Percentiles rank a stretch among this genome's conserved stretches.
phyloP scores from a whole-genome alignment of 139 green algal species.

The Chlamydomonas asymmetrica region DNA sequence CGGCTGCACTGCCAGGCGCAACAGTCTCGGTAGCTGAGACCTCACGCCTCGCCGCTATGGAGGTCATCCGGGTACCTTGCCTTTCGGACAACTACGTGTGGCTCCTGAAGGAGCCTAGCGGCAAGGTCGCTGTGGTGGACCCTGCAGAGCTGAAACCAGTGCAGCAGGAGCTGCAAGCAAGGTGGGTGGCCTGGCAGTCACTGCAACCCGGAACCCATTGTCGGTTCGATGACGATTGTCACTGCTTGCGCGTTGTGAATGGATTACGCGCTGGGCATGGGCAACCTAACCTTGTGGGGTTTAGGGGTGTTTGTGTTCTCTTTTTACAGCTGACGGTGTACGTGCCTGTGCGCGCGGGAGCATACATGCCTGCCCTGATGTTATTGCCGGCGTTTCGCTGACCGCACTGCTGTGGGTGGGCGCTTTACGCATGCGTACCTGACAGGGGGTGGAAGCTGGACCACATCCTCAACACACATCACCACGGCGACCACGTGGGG shows the following conservation, averaged over 20 bases:
- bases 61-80: conserved; percentile 46
- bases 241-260: no score
- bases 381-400: no score
- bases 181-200: no score
- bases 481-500: conserved; percentile 70
- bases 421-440: not conserved
- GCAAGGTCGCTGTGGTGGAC: conserved; percentile 88
- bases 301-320: no score
- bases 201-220: no score
- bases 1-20: not conserved
- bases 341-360: no score
- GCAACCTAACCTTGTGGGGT: no score
- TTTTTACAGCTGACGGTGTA: no score
- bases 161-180: conserved; percentile 51
- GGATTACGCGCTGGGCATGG: no score
- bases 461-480: conserved; percentile 87
- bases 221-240: no score
- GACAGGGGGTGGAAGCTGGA: conserved; percentile 39
- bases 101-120: conserved; percentile 65
- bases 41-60: conserved; percentile 1
- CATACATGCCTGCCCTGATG: no score
- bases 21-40: not conserved
- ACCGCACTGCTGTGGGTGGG: no score
- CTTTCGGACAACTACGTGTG: conserved; percentile 81
- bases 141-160: conserved; percentile 77